These are phyloP conservation scores for Penicillium subrubescens DNA, from an alignment of 495 filamentous ascomycete species.

Conservation along the genomic window DNA sequence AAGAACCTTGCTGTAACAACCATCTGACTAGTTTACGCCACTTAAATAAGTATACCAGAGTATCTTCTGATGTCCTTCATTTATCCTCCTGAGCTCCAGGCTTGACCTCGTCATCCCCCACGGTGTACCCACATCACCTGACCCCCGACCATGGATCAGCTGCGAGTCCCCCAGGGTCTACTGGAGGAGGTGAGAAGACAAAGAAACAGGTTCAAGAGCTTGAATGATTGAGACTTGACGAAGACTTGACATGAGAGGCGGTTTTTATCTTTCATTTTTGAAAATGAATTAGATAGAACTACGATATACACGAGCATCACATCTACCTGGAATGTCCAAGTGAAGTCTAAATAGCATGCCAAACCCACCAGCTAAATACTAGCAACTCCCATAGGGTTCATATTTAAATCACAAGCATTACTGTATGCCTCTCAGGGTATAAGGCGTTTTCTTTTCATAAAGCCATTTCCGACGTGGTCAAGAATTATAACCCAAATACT, in stretches of 20 bases:
- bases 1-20: background rate
- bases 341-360: no score
- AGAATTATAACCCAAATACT: no score
- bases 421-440: no score
- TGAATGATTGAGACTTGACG: background rate
- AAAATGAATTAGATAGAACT: background rate
- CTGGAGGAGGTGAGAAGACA: background rate
- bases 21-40: background rate
- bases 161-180: constrained; percentile 1
- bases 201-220: no score
- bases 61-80: background rate
- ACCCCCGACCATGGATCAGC: constrained; percentile 22
- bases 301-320: background rate
- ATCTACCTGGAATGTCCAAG: background rate
- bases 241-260: background rate
- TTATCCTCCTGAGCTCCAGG: background rate
- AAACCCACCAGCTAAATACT: no score
- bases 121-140: constrained; percentile 24
- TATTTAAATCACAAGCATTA: no score
- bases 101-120: constrained; percentile 16
- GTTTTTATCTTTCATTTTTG: background rate
- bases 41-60: background rate
- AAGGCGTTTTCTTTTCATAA: no score
- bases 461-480: no score
- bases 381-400: no score